Evolutionary conservation across 192 early-diverging fungal genomes (phyloP).

Genomic region (Mortierella antarctica): DNA sequence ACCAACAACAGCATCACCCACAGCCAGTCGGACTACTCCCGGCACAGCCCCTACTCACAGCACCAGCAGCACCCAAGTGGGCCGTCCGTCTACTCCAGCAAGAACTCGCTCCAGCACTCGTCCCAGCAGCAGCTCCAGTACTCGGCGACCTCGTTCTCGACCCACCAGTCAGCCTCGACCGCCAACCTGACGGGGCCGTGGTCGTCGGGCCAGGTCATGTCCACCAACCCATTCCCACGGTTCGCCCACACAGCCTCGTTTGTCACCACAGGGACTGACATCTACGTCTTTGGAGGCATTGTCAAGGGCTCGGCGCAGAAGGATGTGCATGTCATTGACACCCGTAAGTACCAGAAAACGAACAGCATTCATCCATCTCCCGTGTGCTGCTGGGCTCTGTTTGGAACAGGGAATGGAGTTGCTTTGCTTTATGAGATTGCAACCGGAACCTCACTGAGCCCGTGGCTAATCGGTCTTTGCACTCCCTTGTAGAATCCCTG

Average conservation of each 20-base stretch:
- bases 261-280: constrained; percentile 31
- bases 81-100: constrained; percentile 9
- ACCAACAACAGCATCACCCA: constrained; percentile 20
- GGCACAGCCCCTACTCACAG: constrained; percentile 7
- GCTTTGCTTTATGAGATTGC: no score
- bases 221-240: constrained; percentile 53
- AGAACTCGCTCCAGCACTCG: constrained; percentile 11
- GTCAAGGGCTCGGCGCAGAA: constrained; percentile 43
- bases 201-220: constrained; percentile 33
- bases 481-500: constrained; percentile 27
- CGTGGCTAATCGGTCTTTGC: background rate
- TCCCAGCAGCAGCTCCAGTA: constrained; percentile 9
- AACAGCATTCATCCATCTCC: no score
- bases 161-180: constrained; percentile 22
- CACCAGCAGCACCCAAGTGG: constrained; percentile 13
- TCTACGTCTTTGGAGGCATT: constrained; percentile 57
- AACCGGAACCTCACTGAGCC: no score
- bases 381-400: no score
- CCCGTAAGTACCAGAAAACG: constrained; percentile 32
- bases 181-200: constrained; percentile 13
- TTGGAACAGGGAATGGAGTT: no score
- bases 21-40: constrained; percentile 16
- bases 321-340: constrained; percentile 54
- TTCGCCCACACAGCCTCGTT: constrained; percentile 47
- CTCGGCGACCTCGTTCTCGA: constrained; percentile 25